Conservation (phyloP, 108 stramenopile species). For the Phaeodactylum tricornutum region DNA sequence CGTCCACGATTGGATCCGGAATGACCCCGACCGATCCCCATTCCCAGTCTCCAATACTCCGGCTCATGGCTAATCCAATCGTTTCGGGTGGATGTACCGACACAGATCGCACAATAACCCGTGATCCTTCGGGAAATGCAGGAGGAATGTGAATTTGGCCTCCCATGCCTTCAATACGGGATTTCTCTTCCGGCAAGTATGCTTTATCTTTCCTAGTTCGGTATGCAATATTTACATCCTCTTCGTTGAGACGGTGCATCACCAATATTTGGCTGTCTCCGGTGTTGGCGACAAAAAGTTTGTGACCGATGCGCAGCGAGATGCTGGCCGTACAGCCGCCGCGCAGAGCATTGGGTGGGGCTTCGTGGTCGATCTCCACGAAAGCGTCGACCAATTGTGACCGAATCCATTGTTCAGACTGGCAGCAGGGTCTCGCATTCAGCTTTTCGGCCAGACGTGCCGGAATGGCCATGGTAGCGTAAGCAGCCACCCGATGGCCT, state of each 20-base stretch:
- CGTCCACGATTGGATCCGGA: conserved; percentile 49
- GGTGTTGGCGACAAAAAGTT: conserved; percentile 52
- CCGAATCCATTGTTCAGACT: conserved; percentile 8
- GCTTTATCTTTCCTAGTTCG: conserved; percentile 42
- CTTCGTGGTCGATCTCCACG: conserved; percentile 34
- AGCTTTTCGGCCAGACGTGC: conserved; percentile 28
- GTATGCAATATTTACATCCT: conserved; percentile 6
- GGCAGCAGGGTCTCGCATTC: not conserved
- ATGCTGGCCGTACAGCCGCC: conserved; percentile 63
- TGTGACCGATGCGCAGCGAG: conserved; percentile 31
- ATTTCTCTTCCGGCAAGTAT: conserved; percentile 41
- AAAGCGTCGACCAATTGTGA: conserved; percentile 33
- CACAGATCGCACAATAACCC: conserved; percentile 32
- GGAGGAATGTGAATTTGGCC: conserved; percentile 50
- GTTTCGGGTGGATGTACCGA: conserved; percentile 21
- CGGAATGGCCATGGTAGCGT: conserved; percentile 34
- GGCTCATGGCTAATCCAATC: conserved; percentile 63
- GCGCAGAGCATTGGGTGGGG: conserved; percentile 19
- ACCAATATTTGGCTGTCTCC: conserved; percentile 63
- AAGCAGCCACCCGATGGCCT: conserved; percentile 43
- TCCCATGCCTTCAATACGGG: conserved; percentile 45
- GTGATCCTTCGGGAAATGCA: conserved; percentile 19
- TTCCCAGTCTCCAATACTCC: conserved; percentile 63
- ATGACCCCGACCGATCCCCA: conserved; percentile 52
- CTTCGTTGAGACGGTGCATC: conserved; percentile 15